These are phyloP conservation scores for Claviceps citrina DNA, from an alignment of 2,329 filamentous ascomycete genomes.

Conservation along the genomic window DNA sequence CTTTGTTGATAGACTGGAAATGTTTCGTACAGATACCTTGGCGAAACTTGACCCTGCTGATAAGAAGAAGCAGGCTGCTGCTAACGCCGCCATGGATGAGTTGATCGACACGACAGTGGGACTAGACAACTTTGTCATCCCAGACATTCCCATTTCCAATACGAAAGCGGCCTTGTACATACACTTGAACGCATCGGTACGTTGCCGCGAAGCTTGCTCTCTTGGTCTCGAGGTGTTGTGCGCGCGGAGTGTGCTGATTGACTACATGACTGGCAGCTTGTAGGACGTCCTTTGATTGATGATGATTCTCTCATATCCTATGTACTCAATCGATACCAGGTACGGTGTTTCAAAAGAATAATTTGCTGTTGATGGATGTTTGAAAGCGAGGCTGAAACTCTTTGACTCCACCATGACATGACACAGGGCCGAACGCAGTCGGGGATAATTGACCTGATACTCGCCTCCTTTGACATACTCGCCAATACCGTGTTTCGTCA, in stretches of 20 bases:
- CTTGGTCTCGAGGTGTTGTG: not conserved
- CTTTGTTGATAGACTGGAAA: slow-evolving; percentile 37
- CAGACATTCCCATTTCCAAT: slow-evolving; percentile 55
- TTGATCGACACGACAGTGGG: slow-evolving; percentile 41
- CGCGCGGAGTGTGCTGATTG: not conserved
- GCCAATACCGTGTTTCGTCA: slow-evolving; percentile 68
- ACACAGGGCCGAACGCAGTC: slow-evolving; percentile 59
- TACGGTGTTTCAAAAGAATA: slow-evolving; percentile 16
- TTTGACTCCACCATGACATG: not conserved
- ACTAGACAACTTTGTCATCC: slow-evolving; percentile 36
- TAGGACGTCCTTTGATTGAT: slow-evolving; percentile 69
- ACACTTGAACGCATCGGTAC: slow-evolving; percentile 66
- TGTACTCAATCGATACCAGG: slow-evolving; percentile 71
- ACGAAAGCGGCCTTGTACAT: slow-evolving; percentile 73
- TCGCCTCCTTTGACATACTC: slow-evolving; percentile 78
- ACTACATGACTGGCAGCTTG: slow-evolving; percentile 40
- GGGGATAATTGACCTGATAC: slow-evolving; percentile 66
- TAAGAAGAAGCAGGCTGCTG: slow-evolving; percentile 33
- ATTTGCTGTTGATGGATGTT: not conserved
- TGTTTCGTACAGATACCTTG: slow-evolving; percentile 42
- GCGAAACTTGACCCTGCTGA: slow-evolving; percentile 38
- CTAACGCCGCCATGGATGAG: slow-evolving; percentile 37
- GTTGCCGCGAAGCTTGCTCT: slow-evolving; percentile 13
- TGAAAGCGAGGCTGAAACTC: slow-evolving; percentile 5
- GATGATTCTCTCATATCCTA: slow-evolving; percentile 65